Evolutionary conservation across 1,284 basidiomycete genomes (phyloP).

Genomic region (Trichosporon asahii): DNA sequence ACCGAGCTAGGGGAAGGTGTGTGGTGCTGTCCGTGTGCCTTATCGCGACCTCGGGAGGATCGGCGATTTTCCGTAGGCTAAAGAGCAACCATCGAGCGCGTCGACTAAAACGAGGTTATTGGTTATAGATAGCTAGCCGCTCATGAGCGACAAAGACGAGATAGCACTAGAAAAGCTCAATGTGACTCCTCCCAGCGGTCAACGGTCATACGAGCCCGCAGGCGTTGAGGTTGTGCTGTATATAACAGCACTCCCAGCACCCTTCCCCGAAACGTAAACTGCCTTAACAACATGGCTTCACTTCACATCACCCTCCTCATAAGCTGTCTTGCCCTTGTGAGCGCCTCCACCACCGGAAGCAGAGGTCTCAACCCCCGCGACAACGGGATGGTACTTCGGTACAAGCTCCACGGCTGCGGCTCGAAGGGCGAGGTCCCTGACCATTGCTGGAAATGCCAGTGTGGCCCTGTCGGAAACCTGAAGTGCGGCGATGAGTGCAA

Average conservation of each 20-base stretch:
- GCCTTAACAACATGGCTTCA: not conserved
- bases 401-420: not conserved
- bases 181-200: not conserved
- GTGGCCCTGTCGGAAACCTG: not conserved
- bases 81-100: no score
- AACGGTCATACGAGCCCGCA: not conserved
- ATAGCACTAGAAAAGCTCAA: not conserved
- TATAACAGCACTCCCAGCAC: no score
- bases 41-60: no score
- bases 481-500: not conserved
- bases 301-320: not conserved
- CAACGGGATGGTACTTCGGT: not conserved
- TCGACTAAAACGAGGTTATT: no score
- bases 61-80: no score
- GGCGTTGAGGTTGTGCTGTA: no score
- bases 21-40: no score
- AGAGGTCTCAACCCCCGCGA: not conserved
- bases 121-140: no score
- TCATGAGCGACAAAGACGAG: not conserved
- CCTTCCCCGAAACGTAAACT: no score
- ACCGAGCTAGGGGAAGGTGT: no score
- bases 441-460: not conserved
- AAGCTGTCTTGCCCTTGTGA: not conserved
- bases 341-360: no score
- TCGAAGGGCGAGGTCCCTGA: not conserved